Conservation (phyloP, 257 asterid genomes). For the Pogostemon cablin region DNA sequence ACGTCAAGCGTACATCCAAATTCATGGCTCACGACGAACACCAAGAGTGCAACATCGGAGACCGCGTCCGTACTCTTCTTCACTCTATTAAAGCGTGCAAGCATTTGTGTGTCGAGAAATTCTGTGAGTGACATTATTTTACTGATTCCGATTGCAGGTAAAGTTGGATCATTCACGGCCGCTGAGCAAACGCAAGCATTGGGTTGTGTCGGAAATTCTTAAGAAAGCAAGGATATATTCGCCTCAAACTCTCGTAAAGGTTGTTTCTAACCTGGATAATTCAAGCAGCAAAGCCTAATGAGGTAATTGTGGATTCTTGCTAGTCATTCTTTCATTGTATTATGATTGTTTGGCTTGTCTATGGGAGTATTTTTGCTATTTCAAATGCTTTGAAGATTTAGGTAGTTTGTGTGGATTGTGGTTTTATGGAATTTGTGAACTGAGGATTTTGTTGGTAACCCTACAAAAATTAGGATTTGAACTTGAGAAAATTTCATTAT, state of each 20-base stretch:
- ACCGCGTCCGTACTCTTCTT: slow-evolving; percentile 48
- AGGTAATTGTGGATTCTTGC: slow-evolving; percentile 27
- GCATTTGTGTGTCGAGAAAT: not conserved
- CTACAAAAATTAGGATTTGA: not conserved
- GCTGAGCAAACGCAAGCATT: slow-evolving; percentile 33
- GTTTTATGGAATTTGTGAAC: no score
- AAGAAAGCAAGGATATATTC: no score
- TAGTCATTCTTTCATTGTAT: not conserved
- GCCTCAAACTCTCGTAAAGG: no score
- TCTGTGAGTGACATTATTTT: not conserved
- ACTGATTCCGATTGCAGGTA: slow-evolving; percentile 49
- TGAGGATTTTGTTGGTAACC: not conserved
- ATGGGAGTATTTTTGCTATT: not conserved
- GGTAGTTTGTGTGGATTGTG: not conserved
- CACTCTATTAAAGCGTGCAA: not conserved
- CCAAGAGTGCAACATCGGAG: slow-evolving; percentile 72
- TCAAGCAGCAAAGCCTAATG: slow-evolving; percentile 33
- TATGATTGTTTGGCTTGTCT: not conserved
- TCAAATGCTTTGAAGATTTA: not conserved
- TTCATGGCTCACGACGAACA: slow-evolving; percentile 95
- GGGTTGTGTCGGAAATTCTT: not conserved
- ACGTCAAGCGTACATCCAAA: slow-evolving; percentile 86
- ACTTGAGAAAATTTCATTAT: not conserved
- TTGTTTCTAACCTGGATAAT: not conserved
- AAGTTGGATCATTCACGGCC: slow-evolving; percentile 83